Percentiles rank a stretch among this genome's conserved stretches.
Evolutionary conservation across 306 rosid species (phyloP).

Genomic region (Mimosa pudica): DNA sequence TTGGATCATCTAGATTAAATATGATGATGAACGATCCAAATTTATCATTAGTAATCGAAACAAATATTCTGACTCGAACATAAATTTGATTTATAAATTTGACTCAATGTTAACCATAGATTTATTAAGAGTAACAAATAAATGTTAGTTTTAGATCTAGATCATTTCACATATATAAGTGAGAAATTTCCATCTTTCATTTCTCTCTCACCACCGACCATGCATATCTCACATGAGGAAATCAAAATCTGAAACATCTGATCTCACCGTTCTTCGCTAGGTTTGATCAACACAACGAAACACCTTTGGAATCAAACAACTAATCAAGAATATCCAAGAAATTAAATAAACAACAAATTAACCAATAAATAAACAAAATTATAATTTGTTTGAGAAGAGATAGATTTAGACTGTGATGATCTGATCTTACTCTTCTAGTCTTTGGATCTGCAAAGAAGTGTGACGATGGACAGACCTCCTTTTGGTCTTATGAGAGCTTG

Average conservation of each 20-base stretch:
- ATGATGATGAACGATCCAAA: neutral
- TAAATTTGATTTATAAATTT: neutral
- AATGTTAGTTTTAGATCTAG: neutral
- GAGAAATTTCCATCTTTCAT: neutral
- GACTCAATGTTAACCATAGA: neutral
- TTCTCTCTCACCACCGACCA: neutral
- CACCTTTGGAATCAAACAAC: neutral
- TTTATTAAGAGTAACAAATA: neutral
- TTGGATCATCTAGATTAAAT: neutral
- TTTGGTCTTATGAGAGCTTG: conserved; percentile 28
- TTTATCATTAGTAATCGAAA: neutral
- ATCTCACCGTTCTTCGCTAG: neutral
- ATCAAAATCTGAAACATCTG: neutral
- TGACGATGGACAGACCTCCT: conserved; percentile 54
- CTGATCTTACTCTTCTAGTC: conserved; percentile 65
- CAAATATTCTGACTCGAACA: neutral
- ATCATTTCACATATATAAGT: neutral
- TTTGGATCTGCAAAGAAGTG: conserved; percentile 41
- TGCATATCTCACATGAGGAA: neutral
- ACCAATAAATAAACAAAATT: neutral
- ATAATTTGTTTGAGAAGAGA: neutral
- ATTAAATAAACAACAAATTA: neutral
- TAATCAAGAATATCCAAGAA: neutral
- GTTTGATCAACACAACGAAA: neutral
- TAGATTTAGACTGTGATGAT: neutral